Conservation (phyloP, 768 basidiomycete species). For the Lyophyllum decastes region DNA sequence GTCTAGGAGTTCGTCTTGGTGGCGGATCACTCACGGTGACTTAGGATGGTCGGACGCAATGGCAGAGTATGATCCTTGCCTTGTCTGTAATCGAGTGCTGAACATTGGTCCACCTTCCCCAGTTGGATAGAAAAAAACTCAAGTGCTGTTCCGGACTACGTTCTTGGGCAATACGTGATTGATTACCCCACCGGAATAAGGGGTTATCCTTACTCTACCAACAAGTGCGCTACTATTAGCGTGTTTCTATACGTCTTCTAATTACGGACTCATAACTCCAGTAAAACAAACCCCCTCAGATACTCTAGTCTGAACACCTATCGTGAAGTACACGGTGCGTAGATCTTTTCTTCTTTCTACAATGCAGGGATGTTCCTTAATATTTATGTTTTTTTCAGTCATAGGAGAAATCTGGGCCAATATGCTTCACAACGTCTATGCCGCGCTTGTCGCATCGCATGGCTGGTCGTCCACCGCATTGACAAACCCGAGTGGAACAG, state of each 20-base stretch:
- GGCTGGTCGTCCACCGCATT: slow-evolving; percentile 37
- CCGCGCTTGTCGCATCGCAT: slow-evolving; percentile 31
- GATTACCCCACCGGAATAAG: slow-evolving; percentile 54
- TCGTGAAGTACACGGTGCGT: slow-evolving; percentile 48
- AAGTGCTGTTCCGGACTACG: slow-evolving; percentile 36
- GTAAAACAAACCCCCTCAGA: slow-evolving; percentile 40
- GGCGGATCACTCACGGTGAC: too few relatives aligned
- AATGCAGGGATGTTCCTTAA: background rate
- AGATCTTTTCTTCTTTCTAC: background rate
- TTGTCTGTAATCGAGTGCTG: background rate
- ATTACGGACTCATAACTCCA: slow-evolving; percentile 19
- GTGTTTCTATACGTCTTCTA: background rate
- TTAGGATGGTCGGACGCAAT: slow-evolving; percentile 51
- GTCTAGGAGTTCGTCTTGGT: slow-evolving; percentile 19
- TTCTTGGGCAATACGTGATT: slow-evolving; percentile 54
- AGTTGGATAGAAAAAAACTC: slow-evolving; percentile 48
- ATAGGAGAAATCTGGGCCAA: slow-evolving; percentile 59
- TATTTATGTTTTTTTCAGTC: slow-evolving; percentile 11
- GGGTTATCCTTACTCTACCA: slow-evolving; percentile 55
- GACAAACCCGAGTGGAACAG: slow-evolving; percentile 36
- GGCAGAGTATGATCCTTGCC: slow-evolving; percentile 32
- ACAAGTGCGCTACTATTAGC: background rate
- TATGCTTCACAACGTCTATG: slow-evolving; percentile 42
- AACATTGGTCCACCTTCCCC: background rate
- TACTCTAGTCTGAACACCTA: slow-evolving; percentile 39